These are phyloP conservation scores for Schizophyllum commune DNA, from an alignment of 1,284 basidiomycete genomes.

Conservation along the genomic window DNA sequence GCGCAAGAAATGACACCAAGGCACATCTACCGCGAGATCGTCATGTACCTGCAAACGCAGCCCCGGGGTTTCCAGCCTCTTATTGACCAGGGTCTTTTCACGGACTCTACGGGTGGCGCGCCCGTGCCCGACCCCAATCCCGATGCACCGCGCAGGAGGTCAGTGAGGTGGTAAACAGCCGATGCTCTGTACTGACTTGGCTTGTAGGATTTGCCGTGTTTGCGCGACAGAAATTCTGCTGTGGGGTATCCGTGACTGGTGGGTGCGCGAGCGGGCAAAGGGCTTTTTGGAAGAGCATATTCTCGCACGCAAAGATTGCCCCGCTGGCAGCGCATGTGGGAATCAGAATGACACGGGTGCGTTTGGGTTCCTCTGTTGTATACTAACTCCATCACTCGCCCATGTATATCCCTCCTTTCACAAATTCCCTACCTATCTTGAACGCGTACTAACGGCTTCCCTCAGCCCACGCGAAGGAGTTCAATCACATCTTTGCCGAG, in stretches of 20 bases:
- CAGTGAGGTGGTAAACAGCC: neutral
- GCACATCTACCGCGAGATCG: constrained; percentile 63
- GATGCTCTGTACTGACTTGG: neutral
- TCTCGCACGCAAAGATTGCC: constrained; percentile 53
- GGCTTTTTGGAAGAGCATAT: constrained; percentile 49
- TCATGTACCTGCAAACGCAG: constrained; percentile 32
- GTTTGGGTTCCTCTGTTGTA: constrained; percentile 16
- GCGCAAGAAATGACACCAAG: constrained; percentile 50
- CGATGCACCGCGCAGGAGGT: constrained; percentile 38
- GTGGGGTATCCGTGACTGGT: constrained; percentile 71
- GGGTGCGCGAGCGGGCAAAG: constrained; percentile 65
- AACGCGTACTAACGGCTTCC: neutral
- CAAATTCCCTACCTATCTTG: neutral
- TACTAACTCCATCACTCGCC: too few species aligned
- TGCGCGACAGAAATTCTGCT: constrained; percentile 68
- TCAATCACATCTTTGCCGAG: too few species aligned
- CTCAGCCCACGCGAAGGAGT: neutral
- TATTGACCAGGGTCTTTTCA: constrained; percentile 60
- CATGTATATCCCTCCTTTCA: too few species aligned
- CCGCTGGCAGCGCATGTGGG: constrained; percentile 44
- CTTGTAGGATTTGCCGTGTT: constrained; percentile 48
- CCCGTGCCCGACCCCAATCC: constrained; percentile 47
- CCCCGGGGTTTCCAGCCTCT: constrained; percentile 56
- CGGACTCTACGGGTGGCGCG: constrained; percentile 51
- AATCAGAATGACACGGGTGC: constrained; percentile 58